Conservation (phyloP, 2,329 filamentous ascomycete genomes). For the Graphilbum ipis-grandicollis region DNA sequence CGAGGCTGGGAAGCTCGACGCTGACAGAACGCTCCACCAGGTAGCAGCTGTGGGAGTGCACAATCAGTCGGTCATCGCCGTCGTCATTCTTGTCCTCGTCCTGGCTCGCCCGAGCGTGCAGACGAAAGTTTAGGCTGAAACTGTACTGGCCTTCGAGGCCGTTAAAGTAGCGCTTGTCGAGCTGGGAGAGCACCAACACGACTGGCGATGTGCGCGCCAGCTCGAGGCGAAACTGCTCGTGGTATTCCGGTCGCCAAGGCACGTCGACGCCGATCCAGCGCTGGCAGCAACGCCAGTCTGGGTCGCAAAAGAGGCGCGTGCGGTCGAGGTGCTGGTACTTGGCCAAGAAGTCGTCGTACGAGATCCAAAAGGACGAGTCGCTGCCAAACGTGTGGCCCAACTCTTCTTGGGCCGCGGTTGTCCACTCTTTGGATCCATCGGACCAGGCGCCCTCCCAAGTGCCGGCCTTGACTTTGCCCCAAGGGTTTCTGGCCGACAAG, state of each 20-base stretch:
- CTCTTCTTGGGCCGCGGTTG: slow-evolving; percentile 56
- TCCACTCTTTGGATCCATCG: slow-evolving; percentile 76
- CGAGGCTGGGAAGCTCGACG: slow-evolving; percentile 52
- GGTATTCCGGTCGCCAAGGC: slow-evolving; percentile 38
- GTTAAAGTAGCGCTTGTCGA: slow-evolving; percentile 39
- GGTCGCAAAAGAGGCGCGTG: slow-evolving; percentile 35
- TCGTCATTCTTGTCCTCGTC: slow-evolving; percentile 30
- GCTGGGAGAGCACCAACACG: slow-evolving; percentile 38
- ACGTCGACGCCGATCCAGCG: slow-evolving; percentile 24
- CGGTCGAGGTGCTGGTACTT: slow-evolving; percentile 42
- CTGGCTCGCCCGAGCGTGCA: slow-evolving; percentile 28
- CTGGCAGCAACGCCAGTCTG: slow-evolving; percentile 35
- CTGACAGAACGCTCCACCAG: slow-evolving; percentile 59
- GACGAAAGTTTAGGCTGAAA: slow-evolving; percentile 34
- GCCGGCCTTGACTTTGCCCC: slow-evolving; percentile 58
- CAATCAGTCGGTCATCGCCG: too few relatives aligned
- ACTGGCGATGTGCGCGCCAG: slow-evolving; percentile 30
- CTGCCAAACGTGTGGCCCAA: slow-evolving; percentile 60
- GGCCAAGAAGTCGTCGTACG: slow-evolving; percentile 38
- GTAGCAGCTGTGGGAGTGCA: slow-evolving; percentile 34
- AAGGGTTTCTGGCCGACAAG: slow-evolving; percentile 40
- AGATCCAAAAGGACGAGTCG: slow-evolving; percentile 50
- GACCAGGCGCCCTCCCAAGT: slow-evolving; percentile 71
- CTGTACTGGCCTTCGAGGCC: slow-evolving; percentile 38
- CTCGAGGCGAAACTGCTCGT: slow-evolving; percentile 36